phyloP scores from a whole-genome alignment of 2,329 filamentous ascomycete species.

The Fusarium aywerte region DNA sequence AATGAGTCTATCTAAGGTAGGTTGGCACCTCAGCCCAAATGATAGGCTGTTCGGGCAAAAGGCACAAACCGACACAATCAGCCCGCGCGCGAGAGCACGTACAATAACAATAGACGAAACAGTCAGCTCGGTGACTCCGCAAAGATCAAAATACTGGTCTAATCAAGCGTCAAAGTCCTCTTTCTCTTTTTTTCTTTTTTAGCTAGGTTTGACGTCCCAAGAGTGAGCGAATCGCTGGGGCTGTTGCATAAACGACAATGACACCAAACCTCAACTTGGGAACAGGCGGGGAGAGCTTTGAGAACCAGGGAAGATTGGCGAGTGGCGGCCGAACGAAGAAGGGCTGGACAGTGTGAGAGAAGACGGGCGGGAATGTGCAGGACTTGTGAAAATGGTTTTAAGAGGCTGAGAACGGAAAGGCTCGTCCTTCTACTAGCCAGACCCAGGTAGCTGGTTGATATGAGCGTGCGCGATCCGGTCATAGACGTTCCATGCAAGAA shows the following conservation, averaged over 20 bases:
- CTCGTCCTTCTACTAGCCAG: conserved; percentile 9
- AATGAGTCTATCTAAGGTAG: conserved; percentile 18
- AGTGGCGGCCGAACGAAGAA: conserved; percentile 30
- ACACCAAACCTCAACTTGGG: conserved; percentile 17
- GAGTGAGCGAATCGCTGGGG: conserved; percentile 18
- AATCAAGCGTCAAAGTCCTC: conserved; percentile 13
- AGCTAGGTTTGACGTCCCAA: conserved; percentile 23
- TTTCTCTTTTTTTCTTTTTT: conserved; percentile 7
- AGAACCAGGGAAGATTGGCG: conserved; percentile 34
- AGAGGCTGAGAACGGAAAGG: conserved; percentile 9
- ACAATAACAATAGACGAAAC: conserved; percentile 24
- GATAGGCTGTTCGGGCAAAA: conserved; percentile 30
- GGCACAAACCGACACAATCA: neutral
- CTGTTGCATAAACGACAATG: too few relatives aligned
- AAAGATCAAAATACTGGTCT: conserved; percentile 16
- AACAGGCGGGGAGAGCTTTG: conserved; percentile 39
- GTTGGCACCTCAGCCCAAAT: conserved; percentile 15
- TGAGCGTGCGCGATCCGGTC: conserved; percentile 5
- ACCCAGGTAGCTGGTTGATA: conserved; percentile 16
- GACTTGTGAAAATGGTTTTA: conserved; percentile 15
- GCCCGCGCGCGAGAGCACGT: neutral
- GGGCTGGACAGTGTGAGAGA: conserved; percentile 31
- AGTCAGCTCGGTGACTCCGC: conserved; percentile 33
- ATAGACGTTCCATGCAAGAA: neutral
- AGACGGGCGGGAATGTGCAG: conserved; percentile 27